Conservation (phyloP, 352 stramenopile genomes). For the Globisporangium yorkense region DNA sequence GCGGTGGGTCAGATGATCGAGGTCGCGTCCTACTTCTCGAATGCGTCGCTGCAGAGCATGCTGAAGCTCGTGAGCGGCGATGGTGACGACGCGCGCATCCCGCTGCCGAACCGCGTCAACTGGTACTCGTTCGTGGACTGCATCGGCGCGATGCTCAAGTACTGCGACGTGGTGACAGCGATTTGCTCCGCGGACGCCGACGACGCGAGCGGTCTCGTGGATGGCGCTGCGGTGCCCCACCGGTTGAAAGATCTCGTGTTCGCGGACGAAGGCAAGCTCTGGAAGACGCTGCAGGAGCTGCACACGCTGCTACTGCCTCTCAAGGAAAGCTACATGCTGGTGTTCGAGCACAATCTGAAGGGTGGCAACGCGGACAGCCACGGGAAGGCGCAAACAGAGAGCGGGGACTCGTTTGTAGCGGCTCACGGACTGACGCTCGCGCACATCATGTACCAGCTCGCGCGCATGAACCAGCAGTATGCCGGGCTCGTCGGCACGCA, state of each 20-base stretch:
- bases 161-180: constrained; percentile 44
- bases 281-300: constrained; percentile 39
- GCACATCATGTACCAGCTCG: constrained; percentile 77
- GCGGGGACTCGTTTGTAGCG: constrained; percentile 18
- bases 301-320: constrained; percentile 44
- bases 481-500: constrained; percentile 21
- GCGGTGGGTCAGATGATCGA: constrained; percentile 61
- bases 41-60: constrained; percentile 30
- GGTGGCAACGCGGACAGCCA: background rate
- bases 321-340: constrained; percentile 50
- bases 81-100: constrained; percentile 33
- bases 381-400: constrained; percentile 7
- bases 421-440: constrained; percentile 52
- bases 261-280: constrained; percentile 33
- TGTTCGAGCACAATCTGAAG: constrained; percentile 32
- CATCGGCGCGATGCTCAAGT: constrained; percentile 40
- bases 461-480: constrained; percentile 70
- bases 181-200: constrained; percentile 29
- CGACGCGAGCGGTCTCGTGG: background rate
- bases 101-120: constrained; percentile 46
- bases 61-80: constrained; percentile 37
- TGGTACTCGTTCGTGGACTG: constrained; percentile 65
- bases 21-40: constrained; percentile 52
- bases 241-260: constrained; percentile 56
- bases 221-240: constrained; percentile 16